Evolutionary conservation across 768 basidiomycete species (phyloP), one percentile per base, ranked within the genome.

Genomic region (Tylopilus subfusipes): DNA sequence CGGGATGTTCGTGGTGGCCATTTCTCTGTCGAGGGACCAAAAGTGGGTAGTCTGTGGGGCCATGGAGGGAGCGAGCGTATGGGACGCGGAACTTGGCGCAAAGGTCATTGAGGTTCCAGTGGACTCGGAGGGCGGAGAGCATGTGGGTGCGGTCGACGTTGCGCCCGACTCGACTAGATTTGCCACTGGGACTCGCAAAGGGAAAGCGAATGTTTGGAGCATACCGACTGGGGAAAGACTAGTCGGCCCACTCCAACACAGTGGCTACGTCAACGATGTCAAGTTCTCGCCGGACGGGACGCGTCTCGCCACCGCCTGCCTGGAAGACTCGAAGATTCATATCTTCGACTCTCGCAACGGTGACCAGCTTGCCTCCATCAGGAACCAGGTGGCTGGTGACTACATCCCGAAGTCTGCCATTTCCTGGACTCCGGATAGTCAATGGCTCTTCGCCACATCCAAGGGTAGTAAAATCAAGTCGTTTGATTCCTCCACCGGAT

Each of bases 301-400:
- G 1, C 29, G 4, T 4, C 13, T 59, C 11, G 46, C 56, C 16
- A 36, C 49, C 4, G 16, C 21, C n/a, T 29, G 40, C 27, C 10
- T 14, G 13, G 2, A 5, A 4, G 13, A 34, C 14, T 38, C 48
- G 25, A 14, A n/a, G 34, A 27, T 48, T 12, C n/a, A 18, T 24
- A 36, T 48, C 12, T 49, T 58, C 4, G 19, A 58, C 34, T 25
- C 38, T 31, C 38, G 7, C 11, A 58, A 2, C 4, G 58, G 58
- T 4, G 22, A 53, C 21, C 29, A 42, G 5, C 43, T 59, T n/a
- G 9, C 40, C 14, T 21, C 31, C 14, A 42, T 53, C 30, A 2
- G 40, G 0, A 38, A 18, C 12, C 11, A 27, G 11, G 11, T 31
- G 27, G 12, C 34, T 6, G 18, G 7, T 13, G 1, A 9, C 24